Evolutionary conservation across 768 basidiomycete species (phyloP), one percentile per base, ranked within the genome.

Genomic region (Phanerochaete carnosa): DNA sequence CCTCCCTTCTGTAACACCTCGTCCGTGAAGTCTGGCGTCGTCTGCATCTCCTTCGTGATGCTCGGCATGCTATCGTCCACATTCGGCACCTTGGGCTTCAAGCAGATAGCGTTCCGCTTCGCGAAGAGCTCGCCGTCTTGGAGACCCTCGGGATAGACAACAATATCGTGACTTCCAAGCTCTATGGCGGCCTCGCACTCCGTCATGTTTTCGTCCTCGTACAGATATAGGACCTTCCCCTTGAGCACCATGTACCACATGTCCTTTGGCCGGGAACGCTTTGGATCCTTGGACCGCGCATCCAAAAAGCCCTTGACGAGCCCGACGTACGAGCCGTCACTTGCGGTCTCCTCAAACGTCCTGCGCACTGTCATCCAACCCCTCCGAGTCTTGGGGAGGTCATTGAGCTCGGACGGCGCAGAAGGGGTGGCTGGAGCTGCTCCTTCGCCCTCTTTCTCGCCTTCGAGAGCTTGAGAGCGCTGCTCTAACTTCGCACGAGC

Each of bases 181-280:
- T 96, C 91, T 46, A 98, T 82, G n/a, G 88, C 95, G 3, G 89
- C 94, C 69, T 89, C 89, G 74, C 93, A 95, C 65, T 98, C 95
- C 56, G 83, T 83, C 87, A 92, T 92, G 16, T 79, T 81, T 75
- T 97, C 94, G 73, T 95, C 92, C 73, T 96, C 94, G 75, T 97
- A 98, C 23, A 98, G 77, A 74, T 94, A 98, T 30, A 98, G 76
- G 39, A 96, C 87, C 68, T 86, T 89, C 46, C 90, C 92, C 79
- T 98, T 98, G 71, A 98, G 81, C 7, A 89, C 93, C 56, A 89
- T 91, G 71, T 88, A 97, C 87, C 92, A 97, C 83, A 83, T 88
- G 71, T 97, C 95, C 75, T 93, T 94, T 16, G 94, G 93, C 53
- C 90, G 82, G 15, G 89, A 86, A 45, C 84, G 80, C 69, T 89